Conservation (phyloP, 1,284 basidiomycete species). For the Hemileia vastatrix region DNA sequence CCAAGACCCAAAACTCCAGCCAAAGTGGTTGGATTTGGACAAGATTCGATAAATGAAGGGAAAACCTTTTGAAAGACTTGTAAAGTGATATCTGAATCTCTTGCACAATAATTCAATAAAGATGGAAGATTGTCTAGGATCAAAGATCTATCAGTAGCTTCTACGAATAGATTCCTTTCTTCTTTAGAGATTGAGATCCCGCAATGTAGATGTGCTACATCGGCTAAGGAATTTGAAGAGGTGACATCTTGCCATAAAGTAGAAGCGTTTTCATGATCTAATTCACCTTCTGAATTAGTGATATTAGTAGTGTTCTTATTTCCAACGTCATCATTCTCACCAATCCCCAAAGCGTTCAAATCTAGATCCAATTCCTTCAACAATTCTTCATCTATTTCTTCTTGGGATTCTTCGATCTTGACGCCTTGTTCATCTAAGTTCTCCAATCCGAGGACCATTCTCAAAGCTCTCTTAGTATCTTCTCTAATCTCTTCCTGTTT, state of each 20-base stretch:
- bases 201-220: constrained; percentile 84
- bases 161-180: constrained; percentile 62
- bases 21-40: constrained; percentile 86
- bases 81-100: constrained; percentile 78
- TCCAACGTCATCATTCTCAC: neutral
- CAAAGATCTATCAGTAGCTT: constrained; percentile 55
- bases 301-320: neutral
- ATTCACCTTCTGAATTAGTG: neutral
- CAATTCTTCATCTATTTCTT: neutral
- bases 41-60: constrained; percentile 70
- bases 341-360: neutral
- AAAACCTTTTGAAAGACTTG: constrained; percentile 68
- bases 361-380: neutral
- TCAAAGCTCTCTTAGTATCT: neutral
- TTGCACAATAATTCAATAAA: constrained; percentile 78
- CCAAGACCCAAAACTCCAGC: constrained; percentile 87
- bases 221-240: constrained; percentile 79
- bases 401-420: neutral
- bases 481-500: neutral
- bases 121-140: constrained; percentile 62
- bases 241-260: constrained; percentile 94
- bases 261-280: constrained; percentile 2
- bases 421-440: neutral
- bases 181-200: constrained; percentile 74
- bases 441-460: neutral